Conservation (phyloP, 208 protist genomes). For the Porcisia deanei region DNA sequence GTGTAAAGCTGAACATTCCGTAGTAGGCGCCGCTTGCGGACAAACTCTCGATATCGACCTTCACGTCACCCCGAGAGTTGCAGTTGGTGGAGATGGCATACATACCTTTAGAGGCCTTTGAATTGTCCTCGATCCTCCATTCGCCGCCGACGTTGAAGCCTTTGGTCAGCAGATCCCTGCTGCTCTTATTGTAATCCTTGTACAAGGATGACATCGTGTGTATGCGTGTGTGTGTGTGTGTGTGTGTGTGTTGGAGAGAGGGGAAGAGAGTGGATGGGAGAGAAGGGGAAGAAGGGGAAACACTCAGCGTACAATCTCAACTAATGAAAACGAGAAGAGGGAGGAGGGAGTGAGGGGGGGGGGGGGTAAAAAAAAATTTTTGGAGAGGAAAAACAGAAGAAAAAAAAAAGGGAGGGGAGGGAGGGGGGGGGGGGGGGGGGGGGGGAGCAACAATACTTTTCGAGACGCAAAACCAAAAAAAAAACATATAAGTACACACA, state of each 20-base stretch:
- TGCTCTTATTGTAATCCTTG: constrained; percentile 80
- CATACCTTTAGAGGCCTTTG: constrained; percentile 51
- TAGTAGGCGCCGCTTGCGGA: constrained; percentile 26
- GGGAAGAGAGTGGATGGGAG: not conserved
- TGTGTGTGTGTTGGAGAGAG: not conserved
- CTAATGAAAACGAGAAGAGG: too few species aligned
- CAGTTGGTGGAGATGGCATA: constrained; percentile 53
- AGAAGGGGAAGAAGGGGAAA: too few species aligned
- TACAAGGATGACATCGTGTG: constrained; percentile 31
- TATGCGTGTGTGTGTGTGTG: not conserved
- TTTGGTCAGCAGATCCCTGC: constrained; percentile 70
- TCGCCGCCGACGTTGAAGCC: constrained; percentile 41
- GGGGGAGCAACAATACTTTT: not conserved
- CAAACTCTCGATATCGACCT: constrained; percentile 52
- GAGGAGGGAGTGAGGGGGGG: not conserved
- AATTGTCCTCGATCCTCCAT: constrained; percentile 82
- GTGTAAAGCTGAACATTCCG: constrained; percentile 50
- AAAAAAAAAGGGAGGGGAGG: constrained; percentile 1
- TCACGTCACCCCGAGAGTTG: constrained; percentile 38
- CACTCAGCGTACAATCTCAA: too few species aligned
- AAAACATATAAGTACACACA: not conserved
- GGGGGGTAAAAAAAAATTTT: not conserved
- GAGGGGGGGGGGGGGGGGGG: not conserved
- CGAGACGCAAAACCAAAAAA: not conserved
- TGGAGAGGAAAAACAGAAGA: not conserved